phyloP scores from a whole-genome alignment of 2,329 filamentous ascomycete genomes.

The Ceratocystis harringtonii region DNA sequence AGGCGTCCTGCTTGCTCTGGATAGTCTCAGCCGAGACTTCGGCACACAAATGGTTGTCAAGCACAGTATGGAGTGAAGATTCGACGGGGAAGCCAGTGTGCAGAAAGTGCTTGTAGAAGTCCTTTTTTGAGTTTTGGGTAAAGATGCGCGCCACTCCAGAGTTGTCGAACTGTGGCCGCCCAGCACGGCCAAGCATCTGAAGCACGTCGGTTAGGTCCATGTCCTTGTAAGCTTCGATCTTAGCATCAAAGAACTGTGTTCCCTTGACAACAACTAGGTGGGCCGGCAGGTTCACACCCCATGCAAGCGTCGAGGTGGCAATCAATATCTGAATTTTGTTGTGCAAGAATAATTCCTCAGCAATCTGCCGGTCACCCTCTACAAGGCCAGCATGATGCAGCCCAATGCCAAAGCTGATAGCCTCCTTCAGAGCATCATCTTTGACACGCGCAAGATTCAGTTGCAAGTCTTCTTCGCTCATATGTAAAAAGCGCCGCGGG shows the following conservation, averaged over 20 bases:
- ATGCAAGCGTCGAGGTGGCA: conserved; percentile 88
- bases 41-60: conserved; percentile 92
- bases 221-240: conserved; percentile 93
- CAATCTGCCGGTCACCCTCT: conserved; percentile 78
- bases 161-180: conserved; percentile 88
- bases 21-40: conserved; percentile 91
- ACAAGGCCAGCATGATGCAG: conserved; percentile 94
- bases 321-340: conserved; percentile 97
- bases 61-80: conserved; percentile 84
- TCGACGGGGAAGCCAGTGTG: conserved; percentile 97
- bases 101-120: conserved; percentile 98
- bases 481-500: conserved; percentile 76
- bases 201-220: conserved; percentile 98
- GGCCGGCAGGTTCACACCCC: conserved; percentile 94
- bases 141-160: conserved; percentile 95
- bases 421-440: conserved; percentile 80
- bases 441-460: conserved; percentile 80
- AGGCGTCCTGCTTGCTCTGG: conserved; percentile 83
- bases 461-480: conserved; percentile 88
- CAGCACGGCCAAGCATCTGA: conserved; percentile 93
- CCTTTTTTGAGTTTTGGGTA: conserved; percentile 93
- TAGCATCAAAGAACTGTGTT: conserved; percentile 95
- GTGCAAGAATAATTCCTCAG: conserved; percentile 88
- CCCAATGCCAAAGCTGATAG: conserved; percentile 93
- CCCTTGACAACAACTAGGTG: conserved; percentile 96